Evolutionary conservation across 176 grass and related monocot genomes (phyloP), one percentile per base, ranked within the genome.

Genomic region (Musa itinerans): DNA sequence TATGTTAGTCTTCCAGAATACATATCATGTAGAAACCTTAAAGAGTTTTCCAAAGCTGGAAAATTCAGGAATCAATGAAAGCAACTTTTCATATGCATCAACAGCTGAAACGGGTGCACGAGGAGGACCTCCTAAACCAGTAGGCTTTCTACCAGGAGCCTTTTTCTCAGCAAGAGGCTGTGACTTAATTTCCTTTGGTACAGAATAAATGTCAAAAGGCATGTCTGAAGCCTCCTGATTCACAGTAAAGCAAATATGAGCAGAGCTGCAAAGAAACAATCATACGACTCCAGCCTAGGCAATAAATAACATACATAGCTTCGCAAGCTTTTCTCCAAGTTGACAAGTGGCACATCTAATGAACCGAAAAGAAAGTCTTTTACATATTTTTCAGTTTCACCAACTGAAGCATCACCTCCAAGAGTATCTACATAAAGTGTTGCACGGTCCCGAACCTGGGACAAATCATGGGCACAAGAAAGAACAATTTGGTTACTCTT

Each of bases 161-260:
- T 99, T 99, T 82, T 99, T 99, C 85, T 99, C 95, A 11, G 88
- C 78, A 78, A 94, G 81, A 69, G 88, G 95, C 82, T 92, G 95
- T 68, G 88, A 84, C 82, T 93, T 99, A n/a, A 86, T 81, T 77
- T 99, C 95, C 83, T 52, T 91, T 0, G 91, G 54, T 24, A 99
- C 95, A 82, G 86, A 88, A 52, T 82, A 86, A 64, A 99, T 89
- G 76, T 99, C 91, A 84, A 99, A 99, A 73, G 91, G 85, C 74
- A 54, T 76, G 59, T 99, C 95, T 8, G 91, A 92, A 62, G 91
- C 75, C 76, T 89, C 95, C 95, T 99, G 83, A 50, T 25, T 14
- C 34, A 43, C 34, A 53, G 49, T 66, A 85, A 53, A 76, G 78
- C 78, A 3, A n/a, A 9, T 7, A 80, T 43, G 4, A 43, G 34